Conservation (phyloP, 192 early-diverging fungal genomes). For the Podila epicladia region DNA sequence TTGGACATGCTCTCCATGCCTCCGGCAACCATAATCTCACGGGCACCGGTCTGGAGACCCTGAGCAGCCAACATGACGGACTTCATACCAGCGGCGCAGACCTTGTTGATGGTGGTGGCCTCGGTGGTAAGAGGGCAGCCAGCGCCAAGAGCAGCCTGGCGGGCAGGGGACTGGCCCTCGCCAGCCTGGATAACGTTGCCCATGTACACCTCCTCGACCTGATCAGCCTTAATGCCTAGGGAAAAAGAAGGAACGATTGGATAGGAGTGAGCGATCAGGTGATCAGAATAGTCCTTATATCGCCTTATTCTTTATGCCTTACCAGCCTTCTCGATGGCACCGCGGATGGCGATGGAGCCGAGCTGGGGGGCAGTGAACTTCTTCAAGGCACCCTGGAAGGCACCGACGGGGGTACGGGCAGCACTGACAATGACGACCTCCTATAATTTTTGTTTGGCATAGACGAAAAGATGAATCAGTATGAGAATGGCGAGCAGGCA, state of each 20-base stretch:
- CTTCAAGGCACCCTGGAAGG: constrained; percentile 89
- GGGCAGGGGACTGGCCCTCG: constrained; percentile 92
- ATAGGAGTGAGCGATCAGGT: background rate
- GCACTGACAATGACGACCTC: constrained; percentile 72
- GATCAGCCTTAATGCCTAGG: constrained; percentile 74
- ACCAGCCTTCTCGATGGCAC: constrained; percentile 86
- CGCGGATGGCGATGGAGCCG: constrained; percentile 85
- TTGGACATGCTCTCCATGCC: constrained; percentile 99
- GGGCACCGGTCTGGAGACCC: constrained; percentile 79
- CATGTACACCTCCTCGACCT: constrained; percentile 95
- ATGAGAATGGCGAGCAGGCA: background rate
- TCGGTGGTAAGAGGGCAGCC: constrained; percentile 85
- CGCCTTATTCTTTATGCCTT: constrained; percentile 1
- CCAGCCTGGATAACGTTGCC: constrained; percentile 94
- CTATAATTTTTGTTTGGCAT: constrained; percentile 23
- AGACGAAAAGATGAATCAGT: background rate
- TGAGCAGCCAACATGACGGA: constrained; percentile 93
- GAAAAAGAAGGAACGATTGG: background rate
- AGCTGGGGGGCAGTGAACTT: constrained; percentile 86
- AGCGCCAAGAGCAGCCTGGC: constrained; percentile 89
- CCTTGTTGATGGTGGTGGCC: constrained; percentile 98
- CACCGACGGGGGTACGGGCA: constrained; percentile 92
- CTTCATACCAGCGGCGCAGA: constrained; percentile 99
- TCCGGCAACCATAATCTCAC: constrained; percentile 88
- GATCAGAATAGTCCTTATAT: background rate